These are phyloP conservation scores for Eucalyptus shirleyi DNA, from an alignment of 345 rosid genomes.

Conservation along the genomic window DNA sequence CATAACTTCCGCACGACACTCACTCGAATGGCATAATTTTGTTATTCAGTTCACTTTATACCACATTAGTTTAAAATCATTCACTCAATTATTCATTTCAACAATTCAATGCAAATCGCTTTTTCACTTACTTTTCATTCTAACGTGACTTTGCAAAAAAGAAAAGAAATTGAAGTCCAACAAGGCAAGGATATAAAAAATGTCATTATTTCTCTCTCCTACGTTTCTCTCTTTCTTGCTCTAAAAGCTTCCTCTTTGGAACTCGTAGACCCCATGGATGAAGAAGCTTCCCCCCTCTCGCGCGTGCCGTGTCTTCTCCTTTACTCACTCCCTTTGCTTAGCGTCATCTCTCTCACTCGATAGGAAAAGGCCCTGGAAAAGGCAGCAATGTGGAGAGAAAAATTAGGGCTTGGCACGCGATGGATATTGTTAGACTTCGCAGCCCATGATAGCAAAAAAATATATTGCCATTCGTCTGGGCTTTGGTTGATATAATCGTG, in stretches of 20 bases:
- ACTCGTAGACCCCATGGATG: not conserved
- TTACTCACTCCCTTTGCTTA: not conserved
- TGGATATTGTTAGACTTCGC: not conserved
- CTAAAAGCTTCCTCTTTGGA: not conserved
- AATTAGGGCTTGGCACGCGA: not conserved
- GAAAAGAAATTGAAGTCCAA: not conserved
- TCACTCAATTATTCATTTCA: rapidly evolving
- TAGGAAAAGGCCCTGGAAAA: not conserved
- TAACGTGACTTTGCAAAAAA: not conserved
- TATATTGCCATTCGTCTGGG: not conserved
- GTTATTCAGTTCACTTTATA: rapidly evolving
- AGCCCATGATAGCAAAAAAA: not conserved
- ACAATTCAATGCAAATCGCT: not conserved
- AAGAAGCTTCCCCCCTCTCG: not conserved
- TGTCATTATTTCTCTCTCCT: not conserved
- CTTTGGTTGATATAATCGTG: not conserved
- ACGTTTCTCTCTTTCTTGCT: not conserved
- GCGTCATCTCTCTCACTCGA: not conserved
- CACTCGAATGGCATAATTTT: rapidly evolving
- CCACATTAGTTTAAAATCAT: not conserved
- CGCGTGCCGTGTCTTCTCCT: not conserved
- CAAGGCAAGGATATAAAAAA: not conserved
- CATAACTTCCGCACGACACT: rapidly evolving
- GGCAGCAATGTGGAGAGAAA: not conserved
- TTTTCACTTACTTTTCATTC: not conserved